phyloP scores from a whole-genome alignment of 768 basidiomycete species.

The Podaxis rugospora region DNA sequence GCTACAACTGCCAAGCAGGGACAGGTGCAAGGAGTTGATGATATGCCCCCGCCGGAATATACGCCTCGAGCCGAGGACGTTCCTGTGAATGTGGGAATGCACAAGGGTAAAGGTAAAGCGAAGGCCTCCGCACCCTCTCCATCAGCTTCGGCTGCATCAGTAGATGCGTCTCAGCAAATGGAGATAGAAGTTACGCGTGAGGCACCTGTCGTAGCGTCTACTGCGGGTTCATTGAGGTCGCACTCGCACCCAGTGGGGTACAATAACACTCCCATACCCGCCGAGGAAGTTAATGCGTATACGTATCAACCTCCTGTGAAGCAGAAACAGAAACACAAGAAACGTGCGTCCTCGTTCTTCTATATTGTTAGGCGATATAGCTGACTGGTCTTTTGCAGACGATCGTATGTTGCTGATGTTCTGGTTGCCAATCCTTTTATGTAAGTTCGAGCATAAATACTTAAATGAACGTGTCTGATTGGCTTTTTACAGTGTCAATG shows the following conservation, averaged over 20 bases:
- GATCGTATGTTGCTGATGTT: conserved; percentile 83
- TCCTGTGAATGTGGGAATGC: neutral
- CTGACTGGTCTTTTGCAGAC: conserved; percentile 36
- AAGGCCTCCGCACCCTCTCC: neutral
- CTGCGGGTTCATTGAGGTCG: conserved; percentile 20
- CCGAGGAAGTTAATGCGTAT: conserved; percentile 66
- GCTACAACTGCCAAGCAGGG: conserved; percentile 40
- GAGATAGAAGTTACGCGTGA: conserved; percentile 16
- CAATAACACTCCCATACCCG: conserved; percentile 46
- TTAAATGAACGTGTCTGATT: neutral
- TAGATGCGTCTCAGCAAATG: neutral
- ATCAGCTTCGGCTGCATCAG: neutral
- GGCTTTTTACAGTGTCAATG: conserved; percentile 43
- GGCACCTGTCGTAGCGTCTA: neutral
- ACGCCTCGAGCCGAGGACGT: conserved; percentile 48
- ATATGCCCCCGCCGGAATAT: conserved; percentile 68
- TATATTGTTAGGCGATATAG: neutral
- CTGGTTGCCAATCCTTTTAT: conserved; percentile 80
- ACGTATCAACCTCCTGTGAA: conserved; percentile 52
- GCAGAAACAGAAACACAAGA: conserved; percentile 41
- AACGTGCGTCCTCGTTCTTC: conserved; percentile 47
- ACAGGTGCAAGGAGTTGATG: conserved; percentile 29
- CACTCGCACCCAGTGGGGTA: conserved; percentile 37
- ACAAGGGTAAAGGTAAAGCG: conserved; percentile 4
- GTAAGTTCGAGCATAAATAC: conserved; percentile 40